Percentiles rank a stretch among this genome's conserved stretches.
Evolutionary conservation across 2,329 filamentous ascomycete species (phyloP).

Genomic region (Pleomassaria siparia): DNA sequence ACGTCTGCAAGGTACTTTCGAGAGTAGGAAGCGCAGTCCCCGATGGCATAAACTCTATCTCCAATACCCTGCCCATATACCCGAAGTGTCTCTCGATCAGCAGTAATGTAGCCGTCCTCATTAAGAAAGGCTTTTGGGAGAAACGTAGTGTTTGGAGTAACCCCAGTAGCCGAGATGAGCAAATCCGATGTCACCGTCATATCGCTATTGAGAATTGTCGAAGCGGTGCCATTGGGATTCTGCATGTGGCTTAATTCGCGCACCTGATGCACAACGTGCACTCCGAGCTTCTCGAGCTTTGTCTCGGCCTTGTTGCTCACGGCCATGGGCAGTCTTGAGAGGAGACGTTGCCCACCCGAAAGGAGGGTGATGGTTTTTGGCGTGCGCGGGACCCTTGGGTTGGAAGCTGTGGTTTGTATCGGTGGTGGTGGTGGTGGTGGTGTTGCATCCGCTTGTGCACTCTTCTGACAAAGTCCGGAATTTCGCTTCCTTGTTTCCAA

Average conservation of each 20-base stretch:
- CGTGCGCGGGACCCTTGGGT: not conserved
- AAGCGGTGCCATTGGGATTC: slow-evolving; percentile 21
- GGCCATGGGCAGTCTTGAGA: slow-evolving; percentile 23
- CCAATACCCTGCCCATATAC: slow-evolving; percentile 17
- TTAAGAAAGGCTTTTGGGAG: slow-evolving; percentile 27
- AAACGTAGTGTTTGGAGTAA: slow-evolving; percentile 31
- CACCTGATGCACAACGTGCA: slow-evolving; percentile 31
- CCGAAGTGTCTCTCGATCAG: slow-evolving; percentile 27
- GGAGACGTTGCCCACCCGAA: slow-evolving; percentile 28
- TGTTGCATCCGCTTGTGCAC: slow-evolving; percentile 1
- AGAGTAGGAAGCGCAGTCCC: slow-evolving; percentile 36
- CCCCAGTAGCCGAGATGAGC: slow-evolving; percentile 36
- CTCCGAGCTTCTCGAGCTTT: slow-evolving; percentile 29
- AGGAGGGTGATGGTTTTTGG: slow-evolving; percentile 35
- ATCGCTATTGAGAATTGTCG: slow-evolving; percentile 28
- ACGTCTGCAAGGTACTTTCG: slow-evolving; percentile 35
- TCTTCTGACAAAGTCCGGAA: not conserved
- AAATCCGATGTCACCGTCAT: slow-evolving; percentile 33
- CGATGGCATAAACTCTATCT: slow-evolving; percentile 35
- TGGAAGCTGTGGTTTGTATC: not conserved
- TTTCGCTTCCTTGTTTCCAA: slow-evolving; percentile 1
- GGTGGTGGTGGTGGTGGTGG: slow-evolving; percentile 1
- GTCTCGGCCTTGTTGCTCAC: slow-evolving; percentile 28
- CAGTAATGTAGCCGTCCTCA: slow-evolving; percentile 26
- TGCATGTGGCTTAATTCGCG: slow-evolving; percentile 20